Conservation (phyloP, 2,329 filamentous ascomycete genomes). For the Basipetospora chlamydospora region DNA sequence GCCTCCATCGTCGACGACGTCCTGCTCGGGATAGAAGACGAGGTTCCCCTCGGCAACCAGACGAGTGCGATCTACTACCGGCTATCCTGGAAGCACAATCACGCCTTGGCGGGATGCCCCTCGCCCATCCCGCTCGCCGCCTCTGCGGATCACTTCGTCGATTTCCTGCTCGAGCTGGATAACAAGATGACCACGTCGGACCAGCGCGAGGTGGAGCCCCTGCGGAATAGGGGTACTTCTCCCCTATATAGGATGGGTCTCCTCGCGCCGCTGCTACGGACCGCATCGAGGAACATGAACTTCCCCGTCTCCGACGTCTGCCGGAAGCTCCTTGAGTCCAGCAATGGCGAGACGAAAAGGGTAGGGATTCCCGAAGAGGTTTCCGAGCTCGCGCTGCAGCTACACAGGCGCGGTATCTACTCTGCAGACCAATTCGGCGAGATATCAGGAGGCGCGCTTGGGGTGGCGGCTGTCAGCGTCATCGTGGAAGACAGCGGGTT, state of each 20-base stretch:
- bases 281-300: not conserved
- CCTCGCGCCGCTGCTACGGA: slow-evolving; percentile 17
- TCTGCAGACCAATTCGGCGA: no score
- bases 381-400: slow-evolving; percentile 1
- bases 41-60: slow-evolving; percentile 6
- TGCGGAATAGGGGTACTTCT: slow-evolving; percentile 16
- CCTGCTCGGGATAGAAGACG: slow-evolving; percentile 13
- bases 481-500: not conserved
- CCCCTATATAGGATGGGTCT: slow-evolving; percentile 22
- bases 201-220: slow-evolving; percentile 7
- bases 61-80: slow-evolving; percentile 14
- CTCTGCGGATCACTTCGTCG: slow-evolving; percentile 21
- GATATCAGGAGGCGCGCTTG: not conserved
- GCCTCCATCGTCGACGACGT: slow-evolving; percentile 25
- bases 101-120: slow-evolving; percentile 14
- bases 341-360: not conserved
- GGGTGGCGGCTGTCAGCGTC: slow-evolving; percentile 1
- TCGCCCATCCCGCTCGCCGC: slow-evolving; percentile 16
- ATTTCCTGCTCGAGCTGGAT: slow-evolving; percentile 26
- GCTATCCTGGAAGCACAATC: slow-evolving; percentile 22
- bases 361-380: slow-evolving; percentile 2
- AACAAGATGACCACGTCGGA: slow-evolving; percentile 24
- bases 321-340: not conserved
- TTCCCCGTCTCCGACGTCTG: slow-evolving; percentile 1
- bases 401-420: slow-evolving; percentile 1